Base-by-base conservation (phyloP, 768 basidiomycete species). In the Boletus rubropictus region DNA sequence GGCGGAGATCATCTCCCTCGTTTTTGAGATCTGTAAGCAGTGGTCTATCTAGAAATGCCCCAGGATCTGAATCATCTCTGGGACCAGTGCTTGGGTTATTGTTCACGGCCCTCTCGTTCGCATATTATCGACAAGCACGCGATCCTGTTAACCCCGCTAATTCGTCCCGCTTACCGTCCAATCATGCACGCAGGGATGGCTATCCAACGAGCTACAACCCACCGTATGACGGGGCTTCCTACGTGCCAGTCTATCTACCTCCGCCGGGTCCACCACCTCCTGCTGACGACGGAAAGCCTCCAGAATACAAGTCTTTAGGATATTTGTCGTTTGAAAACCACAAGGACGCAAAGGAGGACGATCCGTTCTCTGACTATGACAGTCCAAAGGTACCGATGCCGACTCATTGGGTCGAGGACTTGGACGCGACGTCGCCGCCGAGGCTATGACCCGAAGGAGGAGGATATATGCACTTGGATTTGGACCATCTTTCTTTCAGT, bases 41-140 rank as follows among this genome's bases (percentile, higher is more conserved):
- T 1, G 5, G 31, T 27, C 1, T 18, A 0, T 29, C 6, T 31
- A n/a, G 28, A 15, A 9, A 29, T 31, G 14, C 10, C 18, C 21
- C 3, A n/a, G 7, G 9, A 8, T 39, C 42, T 52, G 20, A 21
- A 51, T 18, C 5, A 3, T 48, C 1, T 12, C 48, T 18, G n/a
- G 1, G 24, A 1, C 2, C 55, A 86, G 82, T 80, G 39, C 56
- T 86, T 39, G 72, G 75, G 36, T 54, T 71, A 31, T 61, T 90
- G 49, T 88, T 89, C 72, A 75, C 78, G n/a, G 52, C 74, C 39
- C 56, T 87, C 54, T 78, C 82, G 3, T 85, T 84, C 61, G 72
- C 75, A 12, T 93, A 82, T 70, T 81, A 85, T 59, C 82, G 83
- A 20, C 89, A 93, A 66, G 59, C 81, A 2, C 74, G 82, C 28